Conservation (phyloP, 1,284 basidiomycete genomes). For the Neolentinus lepideus region DNA sequence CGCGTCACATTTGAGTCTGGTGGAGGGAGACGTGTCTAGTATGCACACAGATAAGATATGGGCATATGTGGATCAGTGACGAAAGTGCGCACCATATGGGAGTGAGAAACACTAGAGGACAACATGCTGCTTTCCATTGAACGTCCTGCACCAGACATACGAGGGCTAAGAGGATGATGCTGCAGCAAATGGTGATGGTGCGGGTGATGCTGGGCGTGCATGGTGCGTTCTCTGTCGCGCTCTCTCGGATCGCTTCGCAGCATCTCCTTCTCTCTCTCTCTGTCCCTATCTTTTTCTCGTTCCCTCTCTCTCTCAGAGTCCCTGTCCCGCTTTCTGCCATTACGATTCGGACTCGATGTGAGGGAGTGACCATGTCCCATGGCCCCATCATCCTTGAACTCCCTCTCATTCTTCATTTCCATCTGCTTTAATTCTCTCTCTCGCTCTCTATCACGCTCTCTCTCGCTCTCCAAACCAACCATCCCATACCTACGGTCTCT, state of each 20-base stretch:
- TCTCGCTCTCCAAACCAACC: constrained; percentile 8
- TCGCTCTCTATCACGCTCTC: constrained; percentile 8
- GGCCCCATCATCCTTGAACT: background rate
- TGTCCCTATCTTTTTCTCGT: constrained; percentile 13
- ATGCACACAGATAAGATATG: background rate
- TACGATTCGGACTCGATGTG: background rate
- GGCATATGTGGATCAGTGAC: background rate
- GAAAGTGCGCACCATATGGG: background rate
- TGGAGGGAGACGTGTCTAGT: background rate
- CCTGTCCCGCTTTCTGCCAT: constrained; percentile 6
- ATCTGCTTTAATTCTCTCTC: constrained; percentile 8
- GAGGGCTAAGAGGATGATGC: constrained; percentile 2
- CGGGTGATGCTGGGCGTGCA: constrained; percentile 16
- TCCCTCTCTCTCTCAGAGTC: constrained; percentile 14
- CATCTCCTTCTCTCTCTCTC: background rate
- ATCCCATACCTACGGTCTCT: background rate
- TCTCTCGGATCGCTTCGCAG: background rate
- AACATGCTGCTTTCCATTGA: background rate
- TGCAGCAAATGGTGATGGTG: constrained; percentile 8
- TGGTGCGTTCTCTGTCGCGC: constrained; percentile 10
- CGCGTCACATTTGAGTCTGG: background rate
- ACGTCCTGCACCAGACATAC: background rate
- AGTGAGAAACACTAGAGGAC: background rate
- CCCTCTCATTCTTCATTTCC: background rate
- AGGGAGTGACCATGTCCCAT: background rate